These are phyloP conservation scores for Chaetomium globosum DNA, from an alignment of 2,329 filamentous ascomycete species.

Conservation along the genomic window DNA sequence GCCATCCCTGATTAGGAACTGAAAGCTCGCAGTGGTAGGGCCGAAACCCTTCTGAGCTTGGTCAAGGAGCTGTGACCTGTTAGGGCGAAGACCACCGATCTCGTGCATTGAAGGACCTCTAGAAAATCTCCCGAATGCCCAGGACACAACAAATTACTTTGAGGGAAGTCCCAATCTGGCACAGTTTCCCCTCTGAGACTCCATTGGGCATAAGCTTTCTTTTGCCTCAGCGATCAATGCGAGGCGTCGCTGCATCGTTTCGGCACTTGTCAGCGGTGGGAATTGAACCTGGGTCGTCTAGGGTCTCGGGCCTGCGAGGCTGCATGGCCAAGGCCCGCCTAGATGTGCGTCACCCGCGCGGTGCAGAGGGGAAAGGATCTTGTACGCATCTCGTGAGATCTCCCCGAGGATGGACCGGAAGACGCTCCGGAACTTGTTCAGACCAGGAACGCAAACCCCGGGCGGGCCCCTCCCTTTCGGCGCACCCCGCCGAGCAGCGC, in stretches of 20 bases:
- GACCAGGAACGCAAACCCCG: background rate
- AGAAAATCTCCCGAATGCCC: conserved; percentile 15
- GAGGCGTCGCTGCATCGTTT: conserved; percentile 1
- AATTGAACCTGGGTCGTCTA: conserved; percentile 2
- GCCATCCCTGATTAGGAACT: conserved; percentile 26
- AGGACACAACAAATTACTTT: conserved; percentile 18
- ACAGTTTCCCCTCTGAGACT: background rate
- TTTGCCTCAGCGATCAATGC: conserved; percentile 17
- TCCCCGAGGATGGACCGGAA: background rate
- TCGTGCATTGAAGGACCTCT: conserved; percentile 22
- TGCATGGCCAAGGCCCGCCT: background rate
- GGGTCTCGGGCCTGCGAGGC: background rate
- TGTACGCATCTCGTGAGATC: background rate
- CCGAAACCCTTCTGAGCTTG: conserved; percentile 24
- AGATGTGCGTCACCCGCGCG: background rate
- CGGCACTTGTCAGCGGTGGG: conserved; percentile 20
- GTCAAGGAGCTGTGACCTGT: background rate
- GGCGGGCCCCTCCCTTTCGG: background rate
- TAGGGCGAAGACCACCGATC: background rate
- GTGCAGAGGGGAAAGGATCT: background rate
- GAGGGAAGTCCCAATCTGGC: conserved; percentile 22
- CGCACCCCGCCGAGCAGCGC: background rate
- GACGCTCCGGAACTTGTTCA: conserved; percentile 5
- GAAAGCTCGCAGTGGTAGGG: conserved; percentile 27
- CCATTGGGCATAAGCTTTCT: conserved; percentile 24